These are phyloP conservation scores for Diaporthe sp. DNA, from an alignment of 2,329 filamentous ascomycete species.

Conservation along the genomic window DNA sequence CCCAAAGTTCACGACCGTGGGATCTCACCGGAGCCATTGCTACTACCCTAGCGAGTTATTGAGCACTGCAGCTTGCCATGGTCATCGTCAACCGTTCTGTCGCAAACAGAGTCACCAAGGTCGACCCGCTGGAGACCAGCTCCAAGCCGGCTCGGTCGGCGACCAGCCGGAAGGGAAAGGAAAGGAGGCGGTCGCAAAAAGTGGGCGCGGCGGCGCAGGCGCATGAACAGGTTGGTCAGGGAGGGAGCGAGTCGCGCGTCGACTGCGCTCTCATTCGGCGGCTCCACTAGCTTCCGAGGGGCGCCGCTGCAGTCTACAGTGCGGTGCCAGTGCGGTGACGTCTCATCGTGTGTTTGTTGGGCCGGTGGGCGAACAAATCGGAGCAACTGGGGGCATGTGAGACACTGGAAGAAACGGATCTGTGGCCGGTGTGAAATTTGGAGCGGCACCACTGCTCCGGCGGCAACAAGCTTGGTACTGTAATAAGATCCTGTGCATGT, in stretches of 20 bases:
- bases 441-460: slow-evolving; percentile 28
- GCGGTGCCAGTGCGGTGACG: slow-evolving; percentile 32
- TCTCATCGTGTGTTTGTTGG: slow-evolving; percentile 29
- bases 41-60: neutral
- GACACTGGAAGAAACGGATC: slow-evolving; percentile 30
- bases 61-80: neutral
- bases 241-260: slow-evolving; percentile 29
- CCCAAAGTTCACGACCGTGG: neutral
- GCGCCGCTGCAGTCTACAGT: slow-evolving; percentile 24
- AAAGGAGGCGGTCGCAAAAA: slow-evolving; percentile 32
- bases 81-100: neutral
- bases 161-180: slow-evolving; percentile 22
- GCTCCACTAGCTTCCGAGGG: slow-evolving; percentile 28
- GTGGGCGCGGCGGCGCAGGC: slow-evolving; percentile 29
- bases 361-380: slow-evolving; percentile 23
- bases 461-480: slow-evolving; percentile 28
- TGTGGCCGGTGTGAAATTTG: slow-evolving; percentile 33
- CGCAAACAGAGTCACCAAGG: neutral
- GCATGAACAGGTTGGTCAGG: slow-evolving; percentile 26
- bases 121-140: neutral
- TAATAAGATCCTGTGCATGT: slow-evolving; percentile 8
- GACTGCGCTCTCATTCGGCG: slow-evolving; percentile 22
- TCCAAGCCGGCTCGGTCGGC: slow-evolving; percentile 27
- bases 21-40: neutral
- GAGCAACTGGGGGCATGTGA: slow-evolving; percentile 27